phyloP scores from a whole-genome alignment of 73 alveolate genomes.

The Stentor roeselii region DNA sequence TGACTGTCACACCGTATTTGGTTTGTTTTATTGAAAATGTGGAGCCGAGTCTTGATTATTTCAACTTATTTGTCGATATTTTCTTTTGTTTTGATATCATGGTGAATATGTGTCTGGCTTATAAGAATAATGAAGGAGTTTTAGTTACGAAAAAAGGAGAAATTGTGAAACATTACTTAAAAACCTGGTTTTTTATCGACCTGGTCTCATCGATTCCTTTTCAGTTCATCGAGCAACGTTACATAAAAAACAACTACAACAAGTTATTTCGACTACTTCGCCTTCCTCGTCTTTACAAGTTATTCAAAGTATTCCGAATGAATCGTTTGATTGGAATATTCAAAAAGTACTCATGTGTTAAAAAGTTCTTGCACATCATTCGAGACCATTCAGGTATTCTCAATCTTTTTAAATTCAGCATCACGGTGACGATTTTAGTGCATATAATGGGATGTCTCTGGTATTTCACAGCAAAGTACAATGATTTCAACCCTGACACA shows the following conservation, averaged over 20 bases:
- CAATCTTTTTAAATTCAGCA: conserved; percentile 9
- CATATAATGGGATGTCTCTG: conserved; percentile 35
- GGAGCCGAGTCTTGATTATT: not conserved
- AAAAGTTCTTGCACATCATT: not conserved
- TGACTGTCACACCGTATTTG: conserved; percentile 24
- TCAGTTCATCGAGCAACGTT: conserved; percentile 19
- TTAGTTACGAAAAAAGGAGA: conserved; percentile 24
- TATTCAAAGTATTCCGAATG: conserved; percentile 21
- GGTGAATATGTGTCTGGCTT: conserved; percentile 30
- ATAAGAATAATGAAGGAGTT: conserved; percentile 29
- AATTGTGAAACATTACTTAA: conserved; percentile 45
- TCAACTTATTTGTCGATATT: not conserved
- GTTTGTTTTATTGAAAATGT: conserved; percentile 24
- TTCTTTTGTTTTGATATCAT: conserved; percentile 17
- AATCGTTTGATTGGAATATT: not conserved
- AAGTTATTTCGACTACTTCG: conserved; percentile 23
- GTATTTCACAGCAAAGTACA: conserved; percentile 14
- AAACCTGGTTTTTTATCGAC: conserved; percentile 58
- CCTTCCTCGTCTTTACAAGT: conserved; percentile 26
- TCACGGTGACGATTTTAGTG: conserved; percentile 20
- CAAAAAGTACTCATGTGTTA: not conserved
- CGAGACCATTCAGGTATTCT: conserved; percentile 16
- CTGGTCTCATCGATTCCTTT: conserved; percentile 42
- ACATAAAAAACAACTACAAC: not conserved
- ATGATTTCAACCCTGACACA: conserved; percentile 32